These are phyloP conservation scores for Suillus cothurnatus DNA, from an alignment of 768 basidiomycete genomes.

Conservation along the genomic window DNA sequence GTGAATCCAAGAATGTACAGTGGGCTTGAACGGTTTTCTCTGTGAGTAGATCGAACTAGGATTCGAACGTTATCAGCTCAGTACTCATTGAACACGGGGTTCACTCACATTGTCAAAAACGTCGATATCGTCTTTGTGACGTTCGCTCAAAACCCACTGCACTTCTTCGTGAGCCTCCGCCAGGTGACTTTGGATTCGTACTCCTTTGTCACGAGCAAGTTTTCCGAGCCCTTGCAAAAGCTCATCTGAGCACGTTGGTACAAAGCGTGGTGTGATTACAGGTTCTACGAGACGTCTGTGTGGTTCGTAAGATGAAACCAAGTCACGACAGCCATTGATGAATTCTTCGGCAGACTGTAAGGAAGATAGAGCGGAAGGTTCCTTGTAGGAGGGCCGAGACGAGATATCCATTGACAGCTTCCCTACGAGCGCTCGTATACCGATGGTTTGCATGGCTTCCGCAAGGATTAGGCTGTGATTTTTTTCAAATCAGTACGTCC, in stretches of 20 bases:
- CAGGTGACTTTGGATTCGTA: conserved; percentile 79
- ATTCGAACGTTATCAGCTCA: neutral
- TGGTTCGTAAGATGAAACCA: conserved; percentile 41
- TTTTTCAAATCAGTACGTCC: neutral
- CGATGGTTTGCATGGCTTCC: conserved; percentile 65
- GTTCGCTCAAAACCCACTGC: conserved; percentile 63
- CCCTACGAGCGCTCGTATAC: conserved; percentile 82
- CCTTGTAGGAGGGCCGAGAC: conserved; percentile 69
- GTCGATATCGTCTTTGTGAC: conserved; percentile 69
- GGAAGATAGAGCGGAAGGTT: conserved; percentile 53
- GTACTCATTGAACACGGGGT: conserved; percentile 1
- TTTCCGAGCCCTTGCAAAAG: conserved; percentile 64
- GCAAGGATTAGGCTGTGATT: conserved; percentile 72
- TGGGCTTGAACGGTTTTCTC: conserved; percentile 79
- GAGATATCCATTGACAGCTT: conserved; percentile 91
- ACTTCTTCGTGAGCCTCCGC: conserved; percentile 80
- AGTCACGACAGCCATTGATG: conserved; percentile 47
- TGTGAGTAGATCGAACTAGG: conserved; percentile 62
- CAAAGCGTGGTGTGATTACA: conserved; percentile 86
- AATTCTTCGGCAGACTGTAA: conserved; percentile 58
- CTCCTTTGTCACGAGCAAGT: conserved; percentile 46
- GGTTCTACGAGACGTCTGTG: conserved; percentile 68
- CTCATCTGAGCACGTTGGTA: conserved; percentile 82
- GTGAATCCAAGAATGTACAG: conserved; percentile 74
- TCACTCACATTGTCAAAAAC: conserved; percentile 65